These are phyloP conservation scores for Cryptosporidium ryanae DNA, from an alignment of 169 alveolate species.

Conservation along the genomic window DNA sequence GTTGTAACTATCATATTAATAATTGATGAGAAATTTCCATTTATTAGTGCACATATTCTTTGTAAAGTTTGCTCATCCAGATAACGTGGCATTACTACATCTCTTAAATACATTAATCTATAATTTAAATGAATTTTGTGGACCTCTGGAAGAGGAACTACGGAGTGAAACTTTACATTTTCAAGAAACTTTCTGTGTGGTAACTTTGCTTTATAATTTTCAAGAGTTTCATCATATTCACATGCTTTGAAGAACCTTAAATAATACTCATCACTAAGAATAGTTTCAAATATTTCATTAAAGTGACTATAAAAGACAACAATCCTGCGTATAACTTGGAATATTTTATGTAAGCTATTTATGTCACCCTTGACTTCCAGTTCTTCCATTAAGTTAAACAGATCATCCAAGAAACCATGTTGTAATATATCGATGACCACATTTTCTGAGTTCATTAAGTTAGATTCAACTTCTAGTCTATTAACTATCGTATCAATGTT, in stretches of 20 bases:
- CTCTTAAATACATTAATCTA: constrained; percentile 82
- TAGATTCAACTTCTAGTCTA: constrained; percentile 46
- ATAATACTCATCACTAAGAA: constrained; percentile 64
- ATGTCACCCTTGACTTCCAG: constrained; percentile 30
- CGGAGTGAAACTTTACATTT: constrained; percentile 63
- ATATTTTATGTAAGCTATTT: constrained; percentile 39
- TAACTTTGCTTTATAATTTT: constrained; percentile 37
- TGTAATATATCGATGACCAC: constrained; percentile 33
- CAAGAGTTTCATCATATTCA: constrained; percentile 66
- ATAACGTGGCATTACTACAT: constrained; percentile 83
- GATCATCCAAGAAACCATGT: constrained; percentile 22
- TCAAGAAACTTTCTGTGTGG: constrained; percentile 49
- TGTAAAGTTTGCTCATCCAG: constrained; percentile 83
- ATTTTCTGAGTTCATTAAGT: constrained; percentile 40
- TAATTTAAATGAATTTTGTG: constrained; percentile 71
- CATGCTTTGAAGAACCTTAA: constrained; percentile 65
- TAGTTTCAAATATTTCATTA: constrained; percentile 59
- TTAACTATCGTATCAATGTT: constrained; percentile 49
- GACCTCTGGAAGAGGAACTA: constrained; percentile 71
- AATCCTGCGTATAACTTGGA: constrained; percentile 43
- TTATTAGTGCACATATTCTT: constrained; percentile 77
- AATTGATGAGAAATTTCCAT: constrained; percentile 80
- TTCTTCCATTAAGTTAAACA: constrained; percentile 62
- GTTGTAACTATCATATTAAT: constrained; percentile 78
- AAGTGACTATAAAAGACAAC: constrained; percentile 39